These are phyloP conservation scores for Microascus cirrosus DNA, from an alignment of 2,329 filamentous ascomycete genomes.

Conservation along the genomic window DNA sequence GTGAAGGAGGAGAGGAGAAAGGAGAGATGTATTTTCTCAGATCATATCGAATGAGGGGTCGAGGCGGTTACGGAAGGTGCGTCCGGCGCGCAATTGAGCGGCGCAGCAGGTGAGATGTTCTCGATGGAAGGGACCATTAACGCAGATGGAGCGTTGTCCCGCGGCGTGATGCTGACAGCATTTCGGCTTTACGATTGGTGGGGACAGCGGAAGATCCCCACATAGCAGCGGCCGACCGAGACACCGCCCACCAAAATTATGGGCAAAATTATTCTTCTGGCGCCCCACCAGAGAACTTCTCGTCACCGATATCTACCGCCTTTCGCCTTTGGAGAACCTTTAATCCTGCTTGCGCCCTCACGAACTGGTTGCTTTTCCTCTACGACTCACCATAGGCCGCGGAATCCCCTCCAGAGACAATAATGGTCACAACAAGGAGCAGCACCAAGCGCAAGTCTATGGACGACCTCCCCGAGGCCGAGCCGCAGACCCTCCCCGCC, in stretches of 20 bases:
- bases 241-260: constrained; percentile 4
- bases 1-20: background rate
- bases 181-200: background rate
- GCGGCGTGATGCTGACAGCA: background rate
- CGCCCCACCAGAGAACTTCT: background rate
- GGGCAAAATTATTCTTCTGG: background rate
- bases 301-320: background rate
- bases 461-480: background rate
- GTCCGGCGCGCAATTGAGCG: too few species aligned
- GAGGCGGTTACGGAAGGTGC: background rate
- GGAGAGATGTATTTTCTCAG: background rate
- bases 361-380: background rate
- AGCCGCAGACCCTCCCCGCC: background rate
- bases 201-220: background rate
- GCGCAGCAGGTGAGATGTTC: too few species aligned
- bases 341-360: background rate
- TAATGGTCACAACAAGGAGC: constrained; percentile 10
- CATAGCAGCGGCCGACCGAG: background rate
- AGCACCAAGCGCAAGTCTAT: constrained; percentile 8
- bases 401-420: background rate
- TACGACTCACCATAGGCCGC: background rate
- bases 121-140: too few species aligned
- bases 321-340: background rate
- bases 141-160: background rate
- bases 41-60: background rate